These are phyloP conservation scores for Cicer pinnatifidum DNA, from an alignment of 306 rosid species.

Conservation along the genomic window DNA sequence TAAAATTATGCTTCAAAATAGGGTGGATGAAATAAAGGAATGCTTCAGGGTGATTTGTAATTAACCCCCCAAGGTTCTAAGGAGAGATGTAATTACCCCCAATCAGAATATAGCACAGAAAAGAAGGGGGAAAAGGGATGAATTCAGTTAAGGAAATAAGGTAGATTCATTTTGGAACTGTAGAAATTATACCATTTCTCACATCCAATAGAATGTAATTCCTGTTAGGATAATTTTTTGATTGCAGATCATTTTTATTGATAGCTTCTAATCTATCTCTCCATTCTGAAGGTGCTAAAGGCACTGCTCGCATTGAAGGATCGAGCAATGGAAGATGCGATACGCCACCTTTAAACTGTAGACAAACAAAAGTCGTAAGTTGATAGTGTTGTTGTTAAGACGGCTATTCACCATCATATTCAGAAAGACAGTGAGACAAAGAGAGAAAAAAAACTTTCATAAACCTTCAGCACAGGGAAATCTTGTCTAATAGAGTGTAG, in stretches of 20 bases:
- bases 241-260: slow-evolving; percentile 44
- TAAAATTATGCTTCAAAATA: no score
- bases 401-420: slow-evolving; percentile 23
- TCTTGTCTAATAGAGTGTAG: no score
- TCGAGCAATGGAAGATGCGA: slow-evolving; percentile 85
- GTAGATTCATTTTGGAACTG: slow-evolving; percentile 27
- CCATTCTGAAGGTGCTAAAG: slow-evolving; percentile 83
- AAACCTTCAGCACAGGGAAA: slow-evolving; percentile 30
- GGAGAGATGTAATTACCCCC: not conserved
- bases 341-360: slow-evolving; percentile 76
- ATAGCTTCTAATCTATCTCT: slow-evolving; percentile 62
- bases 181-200: slow-evolving; percentile 76
- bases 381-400: slow-evolving; percentile 35
- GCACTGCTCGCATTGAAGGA: slow-evolving; percentile 78
- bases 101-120: not conserved
- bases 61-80: no score
- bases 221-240: slow-evolving; percentile 46
- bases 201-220: slow-evolving; percentile 70
- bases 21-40: no score
- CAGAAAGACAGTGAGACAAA: slow-evolving; percentile 17
- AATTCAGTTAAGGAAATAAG: slow-evolving; percentile 36
- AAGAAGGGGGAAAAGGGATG: not conserved
- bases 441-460: slow-evolving; percentile 24
- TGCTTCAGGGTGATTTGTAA: no score
- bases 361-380: slow-evolving; percentile 36